Evolutionary conservation across 2,329 filamentous ascomycete species (phyloP).

Genomic region (Piedraia hortae): DNA sequence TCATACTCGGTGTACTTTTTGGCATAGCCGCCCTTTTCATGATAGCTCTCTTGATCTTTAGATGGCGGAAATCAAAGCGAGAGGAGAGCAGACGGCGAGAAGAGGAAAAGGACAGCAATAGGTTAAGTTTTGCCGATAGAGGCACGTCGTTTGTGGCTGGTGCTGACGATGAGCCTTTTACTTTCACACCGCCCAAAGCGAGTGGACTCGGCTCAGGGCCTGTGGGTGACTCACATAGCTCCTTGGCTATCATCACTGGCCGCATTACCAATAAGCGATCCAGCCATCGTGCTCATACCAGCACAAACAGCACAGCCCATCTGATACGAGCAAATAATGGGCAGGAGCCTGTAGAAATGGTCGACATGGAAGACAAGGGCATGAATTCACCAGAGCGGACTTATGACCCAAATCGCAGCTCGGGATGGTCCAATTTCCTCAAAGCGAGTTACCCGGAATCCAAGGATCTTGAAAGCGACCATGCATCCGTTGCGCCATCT

Average conservation of each 20-base stretch:
- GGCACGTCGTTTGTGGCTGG: conserved; percentile 26
- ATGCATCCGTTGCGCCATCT: conserved; percentile 12
- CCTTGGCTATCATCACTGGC: conserved; percentile 25
- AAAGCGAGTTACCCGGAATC: conserved; percentile 12
- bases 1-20: conserved; percentile 55
- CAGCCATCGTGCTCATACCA: conserved; percentile 17
- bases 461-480: conserved; percentile 12
- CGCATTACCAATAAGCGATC: conserved; percentile 25
- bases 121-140: conserved; percentile 23
- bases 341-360: conserved; percentile 18
- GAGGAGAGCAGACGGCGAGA: conserved; percentile 24
- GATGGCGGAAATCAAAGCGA: conserved; percentile 21
- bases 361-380: conserved; percentile 15
- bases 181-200: no score
- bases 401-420: conserved; percentile 21
- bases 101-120: conserved; percentile 17
- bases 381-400: conserved; percentile 1
- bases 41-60: conserved; percentile 39
- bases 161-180: no score
- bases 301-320: conserved; percentile 31
- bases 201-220: conserved; percentile 1
- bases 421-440: conserved; percentile 22
- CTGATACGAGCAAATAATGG: conserved; percentile 29
- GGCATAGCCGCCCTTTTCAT: conserved; percentile 45
- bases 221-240: conserved; percentile 11